Base-by-base conservation (phyloP, 1,284 basidiomycete species). In the Caloboletus firmus region DNA sequence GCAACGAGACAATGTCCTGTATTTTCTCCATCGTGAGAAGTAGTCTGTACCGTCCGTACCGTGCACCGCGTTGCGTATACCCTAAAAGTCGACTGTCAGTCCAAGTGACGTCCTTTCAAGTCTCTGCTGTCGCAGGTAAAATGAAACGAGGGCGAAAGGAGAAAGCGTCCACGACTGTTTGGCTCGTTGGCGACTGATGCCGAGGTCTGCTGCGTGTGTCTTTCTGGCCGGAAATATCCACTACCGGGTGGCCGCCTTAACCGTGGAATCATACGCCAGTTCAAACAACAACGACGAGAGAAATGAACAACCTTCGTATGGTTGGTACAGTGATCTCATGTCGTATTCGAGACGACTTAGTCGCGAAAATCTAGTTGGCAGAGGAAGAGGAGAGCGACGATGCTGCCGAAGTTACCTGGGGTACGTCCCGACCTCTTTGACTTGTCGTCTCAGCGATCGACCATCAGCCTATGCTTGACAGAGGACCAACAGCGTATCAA, bases 401-500 rank as follows among this genome's bases (percentile, higher is more conserved):
- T 62, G 83, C 85, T 50, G 85, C 87, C 55, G 92, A 96, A 71
- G 95, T 98, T 46, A 93, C 91, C 26, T 96, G 93, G 94, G 91
- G 91, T 93, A 57, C 58, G 83, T 75, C 9, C n/a, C 34, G 28
- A 28, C 13, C 3, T 4, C 26, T 3, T 4, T 24, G 24, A 10
- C 10, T 4, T 9, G 7, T 32, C 20, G 15, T 30, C 24, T 28
- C 7, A 2, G 22, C 13, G 12, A 11, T 15, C 4, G 26, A 9
- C 24, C 12, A 26, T 11, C 35, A 31, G 17, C 17, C 24, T 4
- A 12, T 24, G 18, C 24, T 32, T 17, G 18, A 35, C 35, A 93
- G 91, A 95, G 80, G 95, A 99, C 72, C 95, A 98, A 72, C 85
- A 94, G 64, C 80, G 82, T 18, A 99, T 98, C 76, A 98, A 92